Conservation (phyloP, 2,329 filamentous ascomycete species). For the Verruconis gallopava region DNA sequence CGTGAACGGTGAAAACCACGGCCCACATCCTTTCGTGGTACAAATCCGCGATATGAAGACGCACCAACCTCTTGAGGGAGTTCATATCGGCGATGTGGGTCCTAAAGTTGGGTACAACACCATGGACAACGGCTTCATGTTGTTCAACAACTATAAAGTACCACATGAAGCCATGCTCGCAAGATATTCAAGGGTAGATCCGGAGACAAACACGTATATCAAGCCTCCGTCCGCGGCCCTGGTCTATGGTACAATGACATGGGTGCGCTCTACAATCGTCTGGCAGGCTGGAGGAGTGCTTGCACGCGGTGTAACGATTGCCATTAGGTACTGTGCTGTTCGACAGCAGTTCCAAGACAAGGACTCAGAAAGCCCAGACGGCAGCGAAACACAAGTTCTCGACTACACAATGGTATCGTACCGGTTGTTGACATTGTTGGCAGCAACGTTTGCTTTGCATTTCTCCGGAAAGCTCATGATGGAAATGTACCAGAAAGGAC, state of each 20-base stretch:
- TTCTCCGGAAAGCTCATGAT: slow-evolving; percentile 71
- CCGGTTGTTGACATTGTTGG: slow-evolving; percentile 57
- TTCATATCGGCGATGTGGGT: slow-evolving; percentile 69
- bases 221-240: slow-evolving; percentile 53
- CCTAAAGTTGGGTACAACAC: slow-evolving; percentile 71
- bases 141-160: slow-evolving; percentile 65
- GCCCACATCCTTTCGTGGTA: slow-evolving; percentile 67
- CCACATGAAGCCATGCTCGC: slow-evolving; percentile 63
- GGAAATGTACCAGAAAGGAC: slow-evolving; percentile 57
- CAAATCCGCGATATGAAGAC: slow-evolving; percentile 60
- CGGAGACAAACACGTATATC: slow-evolving; percentile 53
- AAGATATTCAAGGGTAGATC: slow-evolving; percentile 47
- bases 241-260: slow-evolving; percentile 65
- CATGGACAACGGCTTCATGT: slow-evolving; percentile 70
- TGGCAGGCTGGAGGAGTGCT: slow-evolving; percentile 54
- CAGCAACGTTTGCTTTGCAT: slow-evolving; percentile 63
- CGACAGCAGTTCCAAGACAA: slow-evolving; percentile 68
- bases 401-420: slow-evolving; percentile 76
- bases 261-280: slow-evolving; percentile 57
- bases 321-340: slow-evolving; percentile 59
- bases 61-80: slow-evolving; percentile 53
- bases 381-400: slow-evolving; percentile 59
- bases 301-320: slow-evolving; percentile 65
- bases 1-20: slow-evolving; percentile 43
- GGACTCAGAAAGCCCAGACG: slow-evolving; percentile 45